Conservation (phyloP, 495 filamentous ascomycete species). For the Aspergillus wentii region DNA sequence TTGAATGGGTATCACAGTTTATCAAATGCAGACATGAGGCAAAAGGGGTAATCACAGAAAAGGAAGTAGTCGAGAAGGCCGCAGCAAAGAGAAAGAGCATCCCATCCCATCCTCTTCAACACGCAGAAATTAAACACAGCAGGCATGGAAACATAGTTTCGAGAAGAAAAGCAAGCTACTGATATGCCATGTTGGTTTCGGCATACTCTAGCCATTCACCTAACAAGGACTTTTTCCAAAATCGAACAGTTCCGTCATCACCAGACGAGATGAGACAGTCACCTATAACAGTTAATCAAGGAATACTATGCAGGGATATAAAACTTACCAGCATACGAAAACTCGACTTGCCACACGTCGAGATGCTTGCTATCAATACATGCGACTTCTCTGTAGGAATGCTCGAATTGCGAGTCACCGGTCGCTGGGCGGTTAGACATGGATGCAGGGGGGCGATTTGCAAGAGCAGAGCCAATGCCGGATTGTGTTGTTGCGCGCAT, state of each 20-base stretch:
- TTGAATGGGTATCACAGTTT: too few relatives aligned
- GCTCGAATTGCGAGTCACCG: constrained; percentile 35
- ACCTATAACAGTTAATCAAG: constrained; percentile 21
- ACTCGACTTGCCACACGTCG: constrained; percentile 46
- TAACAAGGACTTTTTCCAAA: constrained; percentile 46
- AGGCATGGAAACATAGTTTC: too few relatives aligned
- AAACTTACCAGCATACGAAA: constrained; percentile 40
- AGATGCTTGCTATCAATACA: constrained; percentile 45
- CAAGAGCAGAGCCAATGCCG: constrained; percentile 48
- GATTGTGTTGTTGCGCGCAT: constrained; percentile 39
- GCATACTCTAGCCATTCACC: constrained; percentile 50
- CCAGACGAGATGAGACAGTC: constrained; percentile 46
- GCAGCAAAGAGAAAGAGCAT: too few relatives aligned
- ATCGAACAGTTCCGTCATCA: constrained; percentile 43
- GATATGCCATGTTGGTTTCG: constrained; percentile 38
- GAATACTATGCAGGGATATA: background rate
- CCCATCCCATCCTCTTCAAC: too few relatives aligned
- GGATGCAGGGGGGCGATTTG: constrained; percentile 30
- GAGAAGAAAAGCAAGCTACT: too few relatives aligned
- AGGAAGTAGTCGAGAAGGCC: too few relatives aligned
- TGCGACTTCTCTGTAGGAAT: constrained; percentile 42
- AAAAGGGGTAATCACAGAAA: too few relatives aligned
- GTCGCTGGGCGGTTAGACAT: constrained; percentile 27
- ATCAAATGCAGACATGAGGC: too few relatives aligned
- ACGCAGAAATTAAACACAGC: too few relatives aligned